phyloP scores from a whole-genome alignment of 2,329 filamentous ascomycete species.

The Penicillium sp. region DNA sequence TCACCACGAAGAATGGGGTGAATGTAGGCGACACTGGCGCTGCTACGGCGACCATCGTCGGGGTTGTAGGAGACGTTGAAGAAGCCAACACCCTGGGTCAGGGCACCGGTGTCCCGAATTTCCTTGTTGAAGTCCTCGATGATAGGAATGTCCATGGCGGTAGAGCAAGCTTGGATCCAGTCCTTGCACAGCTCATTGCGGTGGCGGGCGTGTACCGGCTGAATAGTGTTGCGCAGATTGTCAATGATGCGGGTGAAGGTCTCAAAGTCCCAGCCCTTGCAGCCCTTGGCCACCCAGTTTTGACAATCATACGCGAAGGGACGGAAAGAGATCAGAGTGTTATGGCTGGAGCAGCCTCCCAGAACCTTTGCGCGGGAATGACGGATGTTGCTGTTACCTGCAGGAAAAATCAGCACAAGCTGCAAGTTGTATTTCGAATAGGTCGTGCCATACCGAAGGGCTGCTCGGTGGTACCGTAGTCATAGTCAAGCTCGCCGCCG shows the following conservation, averaged over 20 bases:
- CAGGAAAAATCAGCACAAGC: constrained; percentile 13
- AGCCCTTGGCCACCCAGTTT: constrained; percentile 77
- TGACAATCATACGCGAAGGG: constrained; percentile 85
- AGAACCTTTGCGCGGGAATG: constrained; percentile 91
- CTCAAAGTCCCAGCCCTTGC: constrained; percentile 81
- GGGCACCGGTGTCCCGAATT: constrained; percentile 67
- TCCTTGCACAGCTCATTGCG: constrained; percentile 88
- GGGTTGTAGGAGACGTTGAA: constrained; percentile 91
- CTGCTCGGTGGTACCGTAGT: constrained; percentile 85
- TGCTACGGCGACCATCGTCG: constrained; percentile 77
- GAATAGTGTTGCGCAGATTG: constrained; percentile 83
- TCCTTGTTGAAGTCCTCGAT: constrained; percentile 83
- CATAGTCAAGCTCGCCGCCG: constrained; percentile 84
- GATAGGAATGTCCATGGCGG: constrained; percentile 73
- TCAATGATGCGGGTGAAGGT: constrained; percentile 77
- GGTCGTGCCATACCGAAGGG: constrained; percentile 58
- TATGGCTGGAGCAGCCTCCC: constrained; percentile 89
- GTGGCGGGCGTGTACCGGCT: constrained; percentile 80
- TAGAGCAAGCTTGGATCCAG: constrained; percentile 78
- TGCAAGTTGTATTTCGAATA: not conserved
- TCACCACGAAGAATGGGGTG: constrained; percentile 83
- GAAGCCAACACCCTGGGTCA: constrained; percentile 78
- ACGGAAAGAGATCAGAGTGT: constrained; percentile 88
- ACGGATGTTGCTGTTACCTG: constrained; percentile 84
- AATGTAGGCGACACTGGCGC: constrained; percentile 86